Evolutionary conservation across 2,329 filamentous ascomycete species (phyloP), one percentile per base, ranked within the genome.

Genomic region (Exophiala sideris): DNA sequence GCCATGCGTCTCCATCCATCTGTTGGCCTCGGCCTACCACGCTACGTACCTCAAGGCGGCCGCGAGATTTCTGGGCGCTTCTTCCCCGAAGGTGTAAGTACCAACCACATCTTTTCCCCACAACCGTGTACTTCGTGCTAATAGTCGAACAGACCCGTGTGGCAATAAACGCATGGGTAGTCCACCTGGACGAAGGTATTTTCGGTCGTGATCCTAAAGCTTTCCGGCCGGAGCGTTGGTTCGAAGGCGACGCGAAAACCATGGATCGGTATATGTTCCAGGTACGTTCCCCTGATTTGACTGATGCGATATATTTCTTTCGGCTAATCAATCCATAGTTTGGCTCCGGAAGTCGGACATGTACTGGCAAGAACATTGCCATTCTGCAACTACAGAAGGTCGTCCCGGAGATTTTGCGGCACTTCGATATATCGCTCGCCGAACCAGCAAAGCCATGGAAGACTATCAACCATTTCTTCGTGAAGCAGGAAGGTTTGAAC

Each of bases 151-250:
- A 38, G 35, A 38, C 14, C 21, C 20, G 40, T 2, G 16, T 42
- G 6, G 75, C 74, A 6, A 68, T 76, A 35, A 77, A 75, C 45
- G 62, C 73, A 0, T 75, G 72, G 67, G 71, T 74, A 0, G 16
- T 34, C 18, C 16, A 36, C 18, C 9, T 29, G 8, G 29, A 24
- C 34, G 48, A 50, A 12, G n/a, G 21, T 18, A 11, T 38, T 9
- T 45, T 18, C 32, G 44, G 49, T 16, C 40, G 41, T n/a, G 36
- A 52, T 32, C 68, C 66, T 34, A 74, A 77, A 40, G 60, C 62
- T 1, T 78, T 73, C 54, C 56, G 62, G 10, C 76, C 76, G 0
- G 74, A 77, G 52, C 63, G 76, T 1, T 77, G 76, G 14, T 18
- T 14, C n/a, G 10, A 40, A 14, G 14, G 35, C 10, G 35, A 38